Base-by-base conservation (phyloP, 768 basidiomycete species). In the Xerocomellus chrysenteron region DNA sequence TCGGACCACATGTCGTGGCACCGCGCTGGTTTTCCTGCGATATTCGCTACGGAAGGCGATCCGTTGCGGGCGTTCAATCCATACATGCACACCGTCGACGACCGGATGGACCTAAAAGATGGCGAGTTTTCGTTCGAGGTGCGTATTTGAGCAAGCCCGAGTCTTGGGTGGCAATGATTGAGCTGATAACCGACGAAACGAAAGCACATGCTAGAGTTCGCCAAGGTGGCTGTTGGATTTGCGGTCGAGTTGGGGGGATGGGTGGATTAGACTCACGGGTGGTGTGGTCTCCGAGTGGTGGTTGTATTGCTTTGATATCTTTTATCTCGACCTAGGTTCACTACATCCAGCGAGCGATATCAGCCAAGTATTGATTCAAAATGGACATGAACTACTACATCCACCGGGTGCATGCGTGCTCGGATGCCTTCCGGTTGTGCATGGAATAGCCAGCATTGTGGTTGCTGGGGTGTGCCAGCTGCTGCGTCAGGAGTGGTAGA, bases 171-270 rank as follows among this genome's bases (percentile, higher is more conserved):
- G 33, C 43, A 21, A 32, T 39, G 14, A n/a, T 24, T 12, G 26
- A 28, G 12, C 26, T 47, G 12, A 30, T 13, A 5, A 36, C 10
- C 39, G 13, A 10, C 24, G n/a, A 75, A 73, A 10, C 24, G n/a
- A 75, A 73, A 40, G 43, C 84, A 85, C 63, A 80, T 81, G 53
- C 69, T 82, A n/a, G 81, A 86, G 68, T 85, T 85, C 62, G 78
- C 81, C 19, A 85, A 84, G 70, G 73, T 85, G 24, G 80, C 75
- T 17, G 76, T 85, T 13, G 82, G 81, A 2, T 85, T 82, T 58
- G 80, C 77, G 5, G 76, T 83, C 58, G 84, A 86, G 65, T 60
- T 85, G 16, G 63, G 63, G 28, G 59, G 59, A 30, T 65, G 55
- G 53, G 48, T 37, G 1, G 28, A 53, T 30, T 63, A 63, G 49